Conservation (phyloP, 148 eudicot genomes). For the Cornus kousa region DNA sequence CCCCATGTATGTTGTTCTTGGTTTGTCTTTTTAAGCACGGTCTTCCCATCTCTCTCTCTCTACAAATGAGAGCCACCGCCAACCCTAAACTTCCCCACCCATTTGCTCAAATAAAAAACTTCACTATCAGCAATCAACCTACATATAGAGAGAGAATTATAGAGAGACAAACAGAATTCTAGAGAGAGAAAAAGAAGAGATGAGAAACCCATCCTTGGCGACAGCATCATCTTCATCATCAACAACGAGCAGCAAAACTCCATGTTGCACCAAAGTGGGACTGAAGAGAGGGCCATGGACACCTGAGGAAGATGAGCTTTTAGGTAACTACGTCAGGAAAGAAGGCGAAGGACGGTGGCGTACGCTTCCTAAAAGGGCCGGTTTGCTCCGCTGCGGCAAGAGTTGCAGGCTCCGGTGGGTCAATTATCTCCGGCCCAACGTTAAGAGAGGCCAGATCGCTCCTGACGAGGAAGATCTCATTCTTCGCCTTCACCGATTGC, state of each 20-base stretch:
- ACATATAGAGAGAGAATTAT: background rate
- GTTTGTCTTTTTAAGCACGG: no score
- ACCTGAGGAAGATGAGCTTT: conserved; percentile 10
- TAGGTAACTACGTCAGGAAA: conserved; percentile 9
- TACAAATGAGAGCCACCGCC: background rate
- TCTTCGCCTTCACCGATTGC: conserved; percentile 11
- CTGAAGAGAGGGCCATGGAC: conserved; percentile 22
- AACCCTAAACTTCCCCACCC: background rate
- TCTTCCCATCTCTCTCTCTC: no score
- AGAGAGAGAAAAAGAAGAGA: conserved; percentile 1
- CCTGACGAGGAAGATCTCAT: conserved; percentile 20
- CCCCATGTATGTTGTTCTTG: no score
- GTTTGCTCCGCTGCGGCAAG: conserved; percentile 15
- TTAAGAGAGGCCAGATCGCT: conserved; percentile 14
- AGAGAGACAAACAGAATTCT: background rate
- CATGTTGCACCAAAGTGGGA: conserved; percentile 3
- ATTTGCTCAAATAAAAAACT: background rate
- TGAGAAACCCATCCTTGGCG: background rate
- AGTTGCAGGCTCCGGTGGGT: conserved; percentile 16
- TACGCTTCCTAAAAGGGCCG: conserved; percentile 5
- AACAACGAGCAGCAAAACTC: background rate
- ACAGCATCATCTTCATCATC: no score
- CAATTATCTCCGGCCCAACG: conserved; percentile 14
- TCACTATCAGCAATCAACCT: background rate
- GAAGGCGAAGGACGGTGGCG: conserved; percentile 14